Percentiles rank a stretch among this genome's conserved stretches.
These are phyloP conservation scores for Fusarium pininemorale DNA, from an alignment of 2,329 filamentous ascomycete species.

Conservation along the genomic window DNA sequence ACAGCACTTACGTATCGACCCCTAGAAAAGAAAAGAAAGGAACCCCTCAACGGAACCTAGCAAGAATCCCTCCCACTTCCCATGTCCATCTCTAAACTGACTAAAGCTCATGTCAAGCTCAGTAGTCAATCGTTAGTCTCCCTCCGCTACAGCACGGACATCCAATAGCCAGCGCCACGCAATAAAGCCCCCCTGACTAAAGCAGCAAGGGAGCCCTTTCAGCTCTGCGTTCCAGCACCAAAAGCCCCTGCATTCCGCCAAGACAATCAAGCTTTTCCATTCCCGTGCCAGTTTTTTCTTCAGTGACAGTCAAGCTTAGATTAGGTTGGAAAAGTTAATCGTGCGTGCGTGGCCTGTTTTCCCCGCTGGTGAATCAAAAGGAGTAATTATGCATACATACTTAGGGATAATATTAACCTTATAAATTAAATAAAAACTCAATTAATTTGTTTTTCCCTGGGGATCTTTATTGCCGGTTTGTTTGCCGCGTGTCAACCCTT, in stretches of 20 bases:
- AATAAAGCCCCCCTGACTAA: background rate
- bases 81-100: background rate
- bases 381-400: background rate
- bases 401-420: background rate
- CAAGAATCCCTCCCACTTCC: background rate
- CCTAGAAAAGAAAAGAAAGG: background rate
- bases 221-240: background rate
- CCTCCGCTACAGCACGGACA: background rate
- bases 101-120: background rate
- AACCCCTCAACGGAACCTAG: background rate
- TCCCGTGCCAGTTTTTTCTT: background rate
- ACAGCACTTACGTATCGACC: background rate
- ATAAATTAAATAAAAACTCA: background rate
- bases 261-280: background rate
- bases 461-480: background rate
- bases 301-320: background rate
- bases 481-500: background rate
- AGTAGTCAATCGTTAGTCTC: background rate
- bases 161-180: background rate
- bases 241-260: background rate
- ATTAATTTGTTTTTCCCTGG: background rate
- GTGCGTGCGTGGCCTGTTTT: background rate
- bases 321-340: background rate
- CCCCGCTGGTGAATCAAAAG: background rate
- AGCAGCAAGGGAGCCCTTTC: conserved; percentile 1